Base-by-base conservation (phyloP, 1,284 basidiomycete genomes). In the Apiotrichum akiyoshidainum region DNA sequence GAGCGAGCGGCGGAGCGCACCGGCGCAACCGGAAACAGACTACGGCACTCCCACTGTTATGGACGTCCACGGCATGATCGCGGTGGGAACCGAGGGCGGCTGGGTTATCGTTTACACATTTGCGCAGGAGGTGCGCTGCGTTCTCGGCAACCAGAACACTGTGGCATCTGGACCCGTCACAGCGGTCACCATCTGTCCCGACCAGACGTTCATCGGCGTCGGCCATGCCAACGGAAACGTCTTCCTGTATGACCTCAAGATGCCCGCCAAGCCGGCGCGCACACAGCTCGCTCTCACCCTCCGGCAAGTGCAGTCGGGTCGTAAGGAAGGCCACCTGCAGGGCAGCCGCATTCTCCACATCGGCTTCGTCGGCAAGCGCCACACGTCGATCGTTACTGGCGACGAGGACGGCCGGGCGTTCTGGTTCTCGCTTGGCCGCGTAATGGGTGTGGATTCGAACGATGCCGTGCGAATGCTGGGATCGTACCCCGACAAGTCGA, bases 381-480 rank as follows among this genome's bases (percentile, higher is more conserved):
- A 97, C 71, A 99, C 96, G 1, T 93, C 92, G 2, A 85, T 99
- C 52, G 86, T 98, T 40, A 89, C 88, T 12, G 90, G 92, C 1
- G 96, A 99, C 73, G 90, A 94, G 60, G 81, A 85, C 61, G 96
- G 96, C 0, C 82, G 98, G 5, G 89, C 92, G 0, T 99, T 99
- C 78, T 98, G 92, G 75, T 95, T 98, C 76, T 91, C 89, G 54
- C 81, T 99, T 2, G 94, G 96, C 19, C 94, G 92, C 70, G 88
- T 99, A 9, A 82, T 99, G 19, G 97, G 97, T 62, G 89, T 99
- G 16, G 92, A 96, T 55, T 94, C 93, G 11, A 88, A 90, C 45
- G 96, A 99, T 73, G 92, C 92, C 13, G 84, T 99, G 40, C 86
- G 96, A 16, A 90, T 99, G 61, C 83, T 98, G 6, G 96, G 96